Evolutionary conservation across 2,329 filamentous ascomycete genomes (phyloP).

Genomic region (Penicillium concentricum): DNA sequence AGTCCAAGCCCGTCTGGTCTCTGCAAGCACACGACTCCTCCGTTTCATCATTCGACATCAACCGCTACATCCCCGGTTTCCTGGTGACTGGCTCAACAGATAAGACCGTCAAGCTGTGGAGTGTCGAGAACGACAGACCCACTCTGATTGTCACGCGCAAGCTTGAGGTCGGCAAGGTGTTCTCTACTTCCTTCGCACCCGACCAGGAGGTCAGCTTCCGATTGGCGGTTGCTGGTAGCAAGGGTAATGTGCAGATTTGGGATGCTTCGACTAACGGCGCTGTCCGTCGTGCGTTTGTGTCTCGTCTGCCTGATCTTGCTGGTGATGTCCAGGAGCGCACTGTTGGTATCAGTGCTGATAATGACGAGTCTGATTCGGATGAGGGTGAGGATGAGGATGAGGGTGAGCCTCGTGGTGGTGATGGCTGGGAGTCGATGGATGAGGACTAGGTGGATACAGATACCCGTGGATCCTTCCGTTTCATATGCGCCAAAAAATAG

Average conservation of each 20-base stretch:
- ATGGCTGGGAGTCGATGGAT: conserved; percentile 58
- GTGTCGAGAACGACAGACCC: conserved; percentile 75
- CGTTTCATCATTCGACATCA: conserved; percentile 89
- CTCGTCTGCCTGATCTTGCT: conserved; percentile 61
- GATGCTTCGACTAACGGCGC: conserved; percentile 91
- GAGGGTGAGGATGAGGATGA: conserved; percentile 53
- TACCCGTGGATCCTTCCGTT: conserved; percentile 24
- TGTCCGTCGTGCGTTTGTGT: conserved; percentile 80
- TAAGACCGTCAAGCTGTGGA: conserved; percentile 96
- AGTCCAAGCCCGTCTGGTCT: conserved; percentile 86
- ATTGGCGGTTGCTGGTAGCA: conserved; percentile 89
- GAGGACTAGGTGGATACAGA: conserved; percentile 43
- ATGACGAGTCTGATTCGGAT: conserved; percentile 66
- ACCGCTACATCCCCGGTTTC: conserved; percentile 84
- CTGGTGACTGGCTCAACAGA: conserved; percentile 92
- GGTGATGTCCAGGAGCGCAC: conserved; percentile 70
- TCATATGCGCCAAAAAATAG: conserved; percentile 23
- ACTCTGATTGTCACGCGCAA: conserved; percentile 90
- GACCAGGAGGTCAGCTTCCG: conserved; percentile 89
- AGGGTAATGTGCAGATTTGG: conserved; percentile 90
- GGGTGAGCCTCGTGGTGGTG: conserved; percentile 49
- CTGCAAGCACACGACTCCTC: conserved; percentile 93
- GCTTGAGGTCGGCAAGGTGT: conserved; percentile 91
- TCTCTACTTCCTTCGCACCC: conserved; percentile 85
- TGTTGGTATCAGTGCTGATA: conserved; percentile 66